These are phyloP conservation scores for Fusarium siculi DNA, from an alignment of 2,329 filamentous ascomycete genomes.

Conservation along the genomic window DNA sequence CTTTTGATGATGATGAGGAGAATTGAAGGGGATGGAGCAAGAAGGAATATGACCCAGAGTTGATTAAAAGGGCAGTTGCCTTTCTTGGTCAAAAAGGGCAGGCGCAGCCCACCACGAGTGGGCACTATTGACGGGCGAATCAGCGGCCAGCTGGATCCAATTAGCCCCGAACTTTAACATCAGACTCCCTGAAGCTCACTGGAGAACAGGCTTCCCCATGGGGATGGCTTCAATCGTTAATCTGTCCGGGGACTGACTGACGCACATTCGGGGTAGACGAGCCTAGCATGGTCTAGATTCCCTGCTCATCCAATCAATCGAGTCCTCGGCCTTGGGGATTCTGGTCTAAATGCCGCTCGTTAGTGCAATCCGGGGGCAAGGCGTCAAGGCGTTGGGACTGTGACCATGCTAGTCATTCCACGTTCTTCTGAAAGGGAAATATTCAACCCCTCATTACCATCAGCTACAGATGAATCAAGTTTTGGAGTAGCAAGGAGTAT, in stretches of 20 bases:
- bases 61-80: slow-evolving; percentile 28
- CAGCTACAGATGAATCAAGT: neutral
- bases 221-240: slow-evolving; percentile 23
- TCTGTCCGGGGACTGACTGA: neutral
- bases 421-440: slow-evolving; percentile 24
- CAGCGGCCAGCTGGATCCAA: neutral
- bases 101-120: neutral
- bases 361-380: slow-evolving; percentile 1
- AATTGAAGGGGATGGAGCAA: slow-evolving; percentile 3
- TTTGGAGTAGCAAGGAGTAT: slow-evolving; percentile 7
- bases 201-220: slow-evolving; percentile 28
- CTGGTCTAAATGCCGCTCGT: neutral
- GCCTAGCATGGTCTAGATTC: slow-evolving; percentile 17
- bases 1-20: slow-evolving; percentile 3
- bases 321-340: neutral
- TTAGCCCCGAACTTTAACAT: slow-evolving; percentile 10
- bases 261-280: slow-evolving; percentile 2
- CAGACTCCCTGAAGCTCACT: neutral
- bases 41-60: neutral
- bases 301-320: slow-evolving; percentile 20
- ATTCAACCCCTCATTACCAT: neutral
- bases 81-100: slow-evolving; percentile 22
- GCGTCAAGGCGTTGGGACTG: neutral
- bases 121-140: neutral
- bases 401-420: neutral